A percentile compares a stretch with the other conserved stretches of the same genome.
phyloP scores from a whole-genome alignment of 441 rosid genomes.

The Aleurites moluccanus region DNA sequence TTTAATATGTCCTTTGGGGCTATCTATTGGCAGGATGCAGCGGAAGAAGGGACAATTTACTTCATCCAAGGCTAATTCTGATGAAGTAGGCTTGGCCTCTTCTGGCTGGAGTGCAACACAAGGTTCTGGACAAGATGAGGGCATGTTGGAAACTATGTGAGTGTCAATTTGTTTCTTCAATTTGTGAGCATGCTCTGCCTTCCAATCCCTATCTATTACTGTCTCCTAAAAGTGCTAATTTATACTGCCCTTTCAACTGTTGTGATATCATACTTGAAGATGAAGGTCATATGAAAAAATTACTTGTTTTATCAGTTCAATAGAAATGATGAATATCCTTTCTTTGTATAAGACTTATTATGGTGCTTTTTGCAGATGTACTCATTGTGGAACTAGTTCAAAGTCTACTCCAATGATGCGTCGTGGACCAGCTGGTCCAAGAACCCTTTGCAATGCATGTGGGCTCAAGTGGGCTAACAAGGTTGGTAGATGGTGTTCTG shows the following conservation, averaged over 20 bases:
- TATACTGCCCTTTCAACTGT: not conserved
- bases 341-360: not conserved
- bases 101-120: slow-evolving; percentile 49
- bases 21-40: slow-evolving; percentile 65
- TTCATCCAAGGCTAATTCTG: slow-evolving; percentile 61
- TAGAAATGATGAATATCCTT: not conserved
- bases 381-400: slow-evolving; percentile 79
- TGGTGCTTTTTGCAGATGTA: slow-evolving; percentile 48
- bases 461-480: slow-evolving; percentile 89
- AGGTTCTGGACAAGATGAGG: slow-evolving; percentile 68
- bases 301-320: not conserved
- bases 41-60: slow-evolving; percentile 92
- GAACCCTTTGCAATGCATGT: slow-evolving; percentile 96
- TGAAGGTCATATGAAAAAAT: not conserved
- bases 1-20: slow-evolving; percentile 20
- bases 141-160: slow-evolving; percentile 56
- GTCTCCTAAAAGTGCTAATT: not conserved
- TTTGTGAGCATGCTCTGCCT: not conserved
- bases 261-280: not conserved
- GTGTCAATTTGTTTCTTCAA: slow-evolving; percentile 29
- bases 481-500: slow-evolving; percentile 39
- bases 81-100: slow-evolving; percentile 44
- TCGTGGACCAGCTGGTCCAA: slow-evolving; percentile 90
- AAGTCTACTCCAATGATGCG: slow-evolving; percentile 95
- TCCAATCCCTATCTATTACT: not conserved